phyloP scores from a whole-genome alignment of 305 asterid species.

The Plantago lanceolata region DNA sequence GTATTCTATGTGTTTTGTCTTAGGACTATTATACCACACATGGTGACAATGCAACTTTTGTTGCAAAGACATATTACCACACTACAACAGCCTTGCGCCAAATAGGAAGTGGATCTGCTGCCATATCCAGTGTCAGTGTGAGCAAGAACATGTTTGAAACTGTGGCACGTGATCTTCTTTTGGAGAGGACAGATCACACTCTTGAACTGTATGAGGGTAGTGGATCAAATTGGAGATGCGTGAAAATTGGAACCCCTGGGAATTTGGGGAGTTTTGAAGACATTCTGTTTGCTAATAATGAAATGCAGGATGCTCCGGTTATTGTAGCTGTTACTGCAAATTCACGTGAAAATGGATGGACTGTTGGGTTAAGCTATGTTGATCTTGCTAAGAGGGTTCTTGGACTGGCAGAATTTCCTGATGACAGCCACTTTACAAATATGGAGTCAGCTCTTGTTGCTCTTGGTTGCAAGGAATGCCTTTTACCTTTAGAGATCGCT shows the following conservation, averaged over 20 bases:
- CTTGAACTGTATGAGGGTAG: conserved; percentile 82
- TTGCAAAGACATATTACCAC: conserved; percentile 85
- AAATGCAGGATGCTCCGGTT: conserved; percentile 90
- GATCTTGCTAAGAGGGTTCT: conserved; percentile 72
- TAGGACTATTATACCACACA: conserved; percentile 94
- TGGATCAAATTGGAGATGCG: conserved; percentile 80
- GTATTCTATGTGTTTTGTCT: not conserved
- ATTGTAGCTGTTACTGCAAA: conserved; percentile 62
- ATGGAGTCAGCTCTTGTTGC: conserved; percentile 88
- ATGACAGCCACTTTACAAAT: conserved; percentile 90
- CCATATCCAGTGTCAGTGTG: conserved; percentile 79
- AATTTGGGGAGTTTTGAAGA: conserved; percentile 89
- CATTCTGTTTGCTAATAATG: conserved; percentile 83
- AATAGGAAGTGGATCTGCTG: conserved; percentile 73
- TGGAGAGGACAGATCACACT: conserved; percentile 91
- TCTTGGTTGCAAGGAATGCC: conserved; percentile 96
- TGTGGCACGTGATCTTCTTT: conserved; percentile 70
- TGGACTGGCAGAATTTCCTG: conserved; percentile 89
- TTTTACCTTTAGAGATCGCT: conserved; percentile 59
- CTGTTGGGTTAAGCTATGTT: conserved; percentile 77
- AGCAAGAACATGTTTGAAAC: conserved; percentile 90
- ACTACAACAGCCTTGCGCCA: conserved; percentile 87
- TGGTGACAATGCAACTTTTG: conserved; percentile 82
- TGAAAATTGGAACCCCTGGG: conserved; percentile 88
- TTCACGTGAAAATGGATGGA: conserved; percentile 69